Conservation (phyloP, 2,329 filamentous ascomycete genomes). For the Hirsutella minnesotensis region DNA sequence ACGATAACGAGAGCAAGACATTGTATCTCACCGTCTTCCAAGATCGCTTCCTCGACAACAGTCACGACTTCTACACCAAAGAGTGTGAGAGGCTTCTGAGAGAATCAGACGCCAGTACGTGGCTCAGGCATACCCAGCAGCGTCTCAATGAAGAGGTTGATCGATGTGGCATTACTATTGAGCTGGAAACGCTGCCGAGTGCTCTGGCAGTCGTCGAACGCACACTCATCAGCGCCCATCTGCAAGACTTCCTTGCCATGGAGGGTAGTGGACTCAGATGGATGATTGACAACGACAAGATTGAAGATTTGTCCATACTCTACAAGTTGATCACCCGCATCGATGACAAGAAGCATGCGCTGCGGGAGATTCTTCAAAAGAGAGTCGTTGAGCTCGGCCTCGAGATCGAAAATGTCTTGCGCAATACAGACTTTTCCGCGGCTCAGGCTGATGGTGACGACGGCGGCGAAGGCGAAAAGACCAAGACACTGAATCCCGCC, state of each 20-base stretch:
- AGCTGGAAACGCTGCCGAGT: conserved; percentile 57
- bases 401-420: conserved; percentile 64
- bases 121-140: conserved; percentile 63
- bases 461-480: conserved; percentile 28
- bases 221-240: conserved; percentile 65
- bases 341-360: conserved; percentile 57
- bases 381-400: conserved; percentile 69
- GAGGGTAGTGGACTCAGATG: conserved; percentile 72
- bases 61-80: conserved; percentile 58
- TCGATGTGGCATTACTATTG: conserved; percentile 73
- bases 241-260: conserved; percentile 72
- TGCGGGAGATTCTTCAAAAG: conserved; percentile 60
- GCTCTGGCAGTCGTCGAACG: conserved; percentile 69
- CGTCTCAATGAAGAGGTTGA: conserved; percentile 72
- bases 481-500: conserved; percentile 29
- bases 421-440: conserved; percentile 41
- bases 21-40: conserved; percentile 81
- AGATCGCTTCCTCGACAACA: conserved; percentile 59
- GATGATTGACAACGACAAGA: conserved; percentile 85
- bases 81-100: conserved; percentile 67
- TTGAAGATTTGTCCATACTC: conserved; percentile 67
- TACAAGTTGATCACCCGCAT: conserved; percentile 71
- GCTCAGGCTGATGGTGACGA: conserved; percentile 32
- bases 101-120: conserved; percentile 69
- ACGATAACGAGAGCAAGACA: conserved; percentile 66